Percentiles rank a stretch among this genome's conserved stretches.
Evolutionary conservation across 2,329 filamentous ascomycete genomes (phyloP).

Genomic region (Pyrenochaeta sp.): DNA sequence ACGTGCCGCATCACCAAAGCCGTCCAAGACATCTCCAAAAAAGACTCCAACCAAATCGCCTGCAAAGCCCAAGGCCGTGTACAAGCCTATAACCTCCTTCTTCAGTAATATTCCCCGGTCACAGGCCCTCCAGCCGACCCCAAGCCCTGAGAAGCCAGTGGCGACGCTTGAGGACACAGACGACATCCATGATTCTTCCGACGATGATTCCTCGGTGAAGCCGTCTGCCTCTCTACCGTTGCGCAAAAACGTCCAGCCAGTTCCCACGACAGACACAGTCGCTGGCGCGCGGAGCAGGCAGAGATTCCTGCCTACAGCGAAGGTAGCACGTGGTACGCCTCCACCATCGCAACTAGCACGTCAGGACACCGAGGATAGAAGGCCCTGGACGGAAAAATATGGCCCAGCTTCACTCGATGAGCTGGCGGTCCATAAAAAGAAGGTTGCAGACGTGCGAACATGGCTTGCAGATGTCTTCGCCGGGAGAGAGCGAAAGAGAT

Average conservation of each 20-base stretch:
- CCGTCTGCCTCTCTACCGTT: conserved; percentile 34
- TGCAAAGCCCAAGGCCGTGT: conserved; percentile 46
- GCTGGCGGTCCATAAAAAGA: conserved; percentile 92
- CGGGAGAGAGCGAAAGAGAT: conserved; percentile 67
- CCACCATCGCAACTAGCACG: conserved; percentile 32
- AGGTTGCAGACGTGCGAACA: conserved; percentile 81
- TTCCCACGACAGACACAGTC: conserved; percentile 22
- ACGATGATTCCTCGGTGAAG: conserved; percentile 34
- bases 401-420: conserved; percentile 78
- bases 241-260: conserved; percentile 37
- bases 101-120: conserved; percentile 55
- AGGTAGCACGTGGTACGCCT: conserved; percentile 39
- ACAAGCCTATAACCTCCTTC: conserved; percentile 58
- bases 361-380: conserved; percentile 59
- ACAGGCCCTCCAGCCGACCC: conserved; percentile 48
- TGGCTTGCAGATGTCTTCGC: conserved; percentile 81
- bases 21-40: conserved; percentile 22
- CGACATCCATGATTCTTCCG: conserved; percentile 48
- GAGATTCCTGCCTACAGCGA: conserved; percentile 54
- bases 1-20: conserved; percentile 30
- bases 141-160: conserved; percentile 49
- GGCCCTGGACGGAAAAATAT: conserved; percentile 90
- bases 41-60: conserved; percentile 41
- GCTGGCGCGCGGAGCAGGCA: conserved; percentile 45
- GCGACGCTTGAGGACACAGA: conserved; percentile 41